phyloP scores from a whole-genome alignment of 1,284 basidiomycete genomes.

The Fistulinella cinereoalba region DNA sequence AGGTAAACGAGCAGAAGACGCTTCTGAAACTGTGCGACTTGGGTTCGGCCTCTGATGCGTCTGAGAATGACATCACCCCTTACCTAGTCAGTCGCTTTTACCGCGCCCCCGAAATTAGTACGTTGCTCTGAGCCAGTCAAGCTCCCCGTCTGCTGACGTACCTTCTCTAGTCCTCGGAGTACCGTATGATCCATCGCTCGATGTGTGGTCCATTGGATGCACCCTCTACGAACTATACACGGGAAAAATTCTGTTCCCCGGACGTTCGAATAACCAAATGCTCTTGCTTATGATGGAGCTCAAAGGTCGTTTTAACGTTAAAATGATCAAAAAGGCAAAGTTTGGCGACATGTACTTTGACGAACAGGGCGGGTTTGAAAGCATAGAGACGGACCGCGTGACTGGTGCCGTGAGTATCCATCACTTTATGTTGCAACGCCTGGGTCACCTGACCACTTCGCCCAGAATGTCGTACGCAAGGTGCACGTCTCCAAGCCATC shows the following conservation, averaged over 20 bases:
- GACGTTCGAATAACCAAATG: conserved; percentile 98
- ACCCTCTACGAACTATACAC: conserved; percentile 98
- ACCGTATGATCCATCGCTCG: conserved; percentile 91
- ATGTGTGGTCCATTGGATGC: conserved; percentile 97
- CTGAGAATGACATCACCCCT: conserved; percentile 96
- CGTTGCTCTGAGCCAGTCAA: conserved; percentile 32
- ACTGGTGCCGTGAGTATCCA: conserved; percentile 69
- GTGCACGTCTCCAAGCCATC: conserved; percentile 83
- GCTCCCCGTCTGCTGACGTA: conserved; percentile 19
- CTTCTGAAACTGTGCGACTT: conserved; percentile 94
- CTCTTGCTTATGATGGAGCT: conserved; percentile 95
- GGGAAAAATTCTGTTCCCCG: conserved; percentile 97
- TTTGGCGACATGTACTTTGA: conserved; percentile 95
- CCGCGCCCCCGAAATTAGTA: conserved; percentile 98
- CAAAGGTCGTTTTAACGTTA: conserved; percentile 89
- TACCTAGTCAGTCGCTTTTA: conserved; percentile 99
- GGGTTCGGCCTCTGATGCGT: conserved; percentile 91
- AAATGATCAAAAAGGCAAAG: conserved; percentile 92
- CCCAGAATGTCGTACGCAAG: conserved; percentile 76
- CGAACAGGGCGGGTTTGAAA: conserved; percentile 80
- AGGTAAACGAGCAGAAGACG: conserved; percentile 96
- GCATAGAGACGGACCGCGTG: conserved; percentile 79
- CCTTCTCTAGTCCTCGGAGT: conserved; percentile 78
- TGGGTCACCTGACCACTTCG: conserved; percentile 20
- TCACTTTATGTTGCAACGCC: conserved; percentile 5